Percentiles rank a stretch among this genome's conserved stretches.
phyloP scores from a whole-genome alignment of 371 early-diverging fungal genomes.

The Mucor mucedo region DNA sequence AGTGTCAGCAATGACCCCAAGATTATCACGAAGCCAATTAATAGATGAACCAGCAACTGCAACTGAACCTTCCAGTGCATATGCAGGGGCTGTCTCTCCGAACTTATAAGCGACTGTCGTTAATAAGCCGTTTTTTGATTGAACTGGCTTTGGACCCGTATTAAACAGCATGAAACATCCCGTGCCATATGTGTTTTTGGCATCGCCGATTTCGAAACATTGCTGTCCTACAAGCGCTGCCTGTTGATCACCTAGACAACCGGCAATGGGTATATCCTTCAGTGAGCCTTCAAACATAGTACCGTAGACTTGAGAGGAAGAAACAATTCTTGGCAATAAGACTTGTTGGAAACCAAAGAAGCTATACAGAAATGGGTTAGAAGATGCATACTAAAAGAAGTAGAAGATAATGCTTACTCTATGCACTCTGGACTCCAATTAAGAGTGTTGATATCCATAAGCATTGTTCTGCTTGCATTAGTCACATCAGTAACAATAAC shows the following conservation, averaged over 20 bases:
- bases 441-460: constrained; percentile 88
- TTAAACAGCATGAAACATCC: constrained; percentile 97
- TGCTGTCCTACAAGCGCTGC: constrained; percentile 95
- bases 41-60: constrained; percentile 95
- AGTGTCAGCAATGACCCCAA: constrained; percentile 76
- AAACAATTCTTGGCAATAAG: constrained; percentile 78
- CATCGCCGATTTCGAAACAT: constrained; percentile 72
- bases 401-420: constrained; percentile 42
- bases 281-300: constrained; percentile 61
- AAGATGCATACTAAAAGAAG: no score
- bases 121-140: constrained; percentile 85
- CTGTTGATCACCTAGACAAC: constrained; percentile 96
- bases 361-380: background rate
- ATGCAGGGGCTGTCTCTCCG: constrained; percentile 73
- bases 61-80: constrained; percentile 95
- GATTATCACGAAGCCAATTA: constrained; percentile 90
- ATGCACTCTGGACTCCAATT: constrained; percentile 82
- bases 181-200: constrained; percentile 96
- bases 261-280: constrained; percentile 76
- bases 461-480: constrained; percentile 94
- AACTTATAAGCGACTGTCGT: constrained; percentile 94
- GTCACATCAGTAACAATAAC: constrained; percentile 91
- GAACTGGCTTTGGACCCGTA: constrained; percentile 81
- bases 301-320: constrained; percentile 86
- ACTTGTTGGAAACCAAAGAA: constrained; percentile 47